These are phyloP conservation scores for Isabelozyma gotoi DNA, from an alignment of 805 yeast genomes.

Conservation along the genomic window DNA sequence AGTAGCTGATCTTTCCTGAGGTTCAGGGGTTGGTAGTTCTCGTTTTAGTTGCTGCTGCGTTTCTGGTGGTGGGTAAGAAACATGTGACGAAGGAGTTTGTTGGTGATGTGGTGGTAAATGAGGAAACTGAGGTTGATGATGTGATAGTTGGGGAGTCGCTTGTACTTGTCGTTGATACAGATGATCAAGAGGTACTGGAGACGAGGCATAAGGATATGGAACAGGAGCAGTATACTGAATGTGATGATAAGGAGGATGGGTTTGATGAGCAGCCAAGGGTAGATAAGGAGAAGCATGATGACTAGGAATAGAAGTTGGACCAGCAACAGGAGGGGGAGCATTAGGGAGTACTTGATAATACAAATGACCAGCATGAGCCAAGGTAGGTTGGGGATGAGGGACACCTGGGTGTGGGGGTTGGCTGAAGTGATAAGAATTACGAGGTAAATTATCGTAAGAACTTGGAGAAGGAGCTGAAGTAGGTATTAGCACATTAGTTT, in stretches of 20 bases:
- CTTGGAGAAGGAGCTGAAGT: constrained; percentile 10
- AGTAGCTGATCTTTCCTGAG: too few species aligned
- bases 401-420: constrained; percentile 3
- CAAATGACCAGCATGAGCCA: constrained; percentile 2
- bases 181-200: not conserved
- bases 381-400: constrained; percentile 4
- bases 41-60: constrained; percentile 5
- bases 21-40: too few species aligned
- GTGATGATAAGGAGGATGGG: not conserved
- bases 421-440: constrained; percentile 2
- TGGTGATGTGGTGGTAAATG: constrained; percentile 4
- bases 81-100: constrained; percentile 2
- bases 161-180: constrained; percentile 2
- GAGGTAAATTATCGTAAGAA: constrained; percentile 9
- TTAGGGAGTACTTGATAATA: not conserved
- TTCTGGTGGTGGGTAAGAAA: constrained; percentile 4
- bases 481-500: constrained; percentile 5
- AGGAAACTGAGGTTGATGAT: constrained; percentile 1
- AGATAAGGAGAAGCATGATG: constrained; percentile 8
- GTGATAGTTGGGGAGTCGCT: constrained; percentile 2
- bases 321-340: constrained; percentile 3
- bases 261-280: too few species aligned
- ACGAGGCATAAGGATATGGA: not conserved
- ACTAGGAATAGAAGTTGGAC: not conserved
- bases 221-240: constrained; percentile 2